phyloP scores from a whole-genome alignment of 2,329 filamentous ascomycete species.

The Pseudocercospora eumusae region DNA sequence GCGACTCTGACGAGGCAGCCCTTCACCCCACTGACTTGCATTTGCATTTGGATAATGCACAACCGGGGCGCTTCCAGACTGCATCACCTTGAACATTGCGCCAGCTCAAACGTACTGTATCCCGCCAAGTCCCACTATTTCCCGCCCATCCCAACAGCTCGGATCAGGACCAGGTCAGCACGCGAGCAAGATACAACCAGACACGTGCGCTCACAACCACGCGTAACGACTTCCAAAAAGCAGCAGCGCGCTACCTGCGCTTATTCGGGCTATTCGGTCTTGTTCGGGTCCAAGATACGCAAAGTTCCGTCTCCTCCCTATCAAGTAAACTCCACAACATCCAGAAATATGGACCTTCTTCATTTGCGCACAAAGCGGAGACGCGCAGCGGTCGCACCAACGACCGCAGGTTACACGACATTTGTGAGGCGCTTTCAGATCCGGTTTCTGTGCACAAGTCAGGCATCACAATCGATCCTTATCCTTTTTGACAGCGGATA shows the following conservation, averaged over 20 bases:
- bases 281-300: not conserved
- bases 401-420: slow-evolving; percentile 5
- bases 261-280: not conserved
- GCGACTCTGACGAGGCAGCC: not conserved
- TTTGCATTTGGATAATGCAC: not conserved
- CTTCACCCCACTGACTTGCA: not conserved
- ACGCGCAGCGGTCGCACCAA: not conserved
- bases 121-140: not conserved
- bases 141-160: not conserved
- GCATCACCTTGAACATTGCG: not conserved
- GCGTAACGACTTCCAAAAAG: not conserved
- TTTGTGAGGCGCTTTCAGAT: not conserved
- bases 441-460: not conserved
- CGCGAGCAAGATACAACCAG: not conserved
- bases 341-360: not conserved
- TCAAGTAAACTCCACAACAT: not conserved
- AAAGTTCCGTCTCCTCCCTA: not conserved
- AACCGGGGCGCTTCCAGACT: not conserved
- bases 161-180: not conserved
- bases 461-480: not conserved
- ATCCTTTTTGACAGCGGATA: slow-evolving; percentile 7
- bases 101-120: not conserved
- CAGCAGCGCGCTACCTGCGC: not conserved
- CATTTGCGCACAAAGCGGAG: not conserved
- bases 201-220: not conserved